Percentiles rank a stretch among this genome's conserved stretches.
Conservation (phyloP, 2,329 filamentous ascomycete species). For the Huntiella decipiens region DNA sequence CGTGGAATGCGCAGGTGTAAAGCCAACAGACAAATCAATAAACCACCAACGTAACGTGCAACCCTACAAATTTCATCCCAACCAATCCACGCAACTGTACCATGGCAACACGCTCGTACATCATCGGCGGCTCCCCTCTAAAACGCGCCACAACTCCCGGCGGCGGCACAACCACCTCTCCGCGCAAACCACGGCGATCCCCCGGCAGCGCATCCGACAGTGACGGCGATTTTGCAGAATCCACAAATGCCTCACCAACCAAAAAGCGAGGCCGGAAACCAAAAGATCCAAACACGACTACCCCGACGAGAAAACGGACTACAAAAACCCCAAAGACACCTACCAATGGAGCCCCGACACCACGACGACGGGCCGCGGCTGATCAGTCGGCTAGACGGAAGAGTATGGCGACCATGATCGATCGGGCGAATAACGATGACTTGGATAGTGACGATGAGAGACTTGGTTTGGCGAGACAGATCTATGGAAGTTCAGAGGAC, state of each 20-base stretch:
- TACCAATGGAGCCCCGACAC: constrained; percentile 27
- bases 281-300: constrained; percentile 13
- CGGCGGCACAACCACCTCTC: constrained; percentile 2
- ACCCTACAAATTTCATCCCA: background rate
- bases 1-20: constrained; percentile 1
- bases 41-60: background rate
- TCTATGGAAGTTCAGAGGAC: constrained; percentile 29
- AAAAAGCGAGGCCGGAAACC: constrained; percentile 8
- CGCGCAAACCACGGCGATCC: constrained; percentile 3
- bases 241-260: constrained; percentile 3
- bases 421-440: constrained; percentile 44
- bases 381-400: constrained; percentile 78
- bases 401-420: constrained; percentile 58
- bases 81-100: background rate
- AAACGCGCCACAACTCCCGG: constrained; percentile 4
- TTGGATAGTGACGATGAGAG: constrained; percentile 55
- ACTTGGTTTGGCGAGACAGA: constrained; percentile 48
- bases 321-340: constrained; percentile 17
- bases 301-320: constrained; percentile 19
- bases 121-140: constrained; percentile 13
- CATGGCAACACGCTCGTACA: constrained; percentile 7
- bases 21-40: background rate
- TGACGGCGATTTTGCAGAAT: constrained; percentile 3
- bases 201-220: constrained; percentile 5
- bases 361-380: constrained; percentile 47